Base-by-base conservation (phyloP, 805 yeast species). In the Lipomyces yamadae region DNA sequence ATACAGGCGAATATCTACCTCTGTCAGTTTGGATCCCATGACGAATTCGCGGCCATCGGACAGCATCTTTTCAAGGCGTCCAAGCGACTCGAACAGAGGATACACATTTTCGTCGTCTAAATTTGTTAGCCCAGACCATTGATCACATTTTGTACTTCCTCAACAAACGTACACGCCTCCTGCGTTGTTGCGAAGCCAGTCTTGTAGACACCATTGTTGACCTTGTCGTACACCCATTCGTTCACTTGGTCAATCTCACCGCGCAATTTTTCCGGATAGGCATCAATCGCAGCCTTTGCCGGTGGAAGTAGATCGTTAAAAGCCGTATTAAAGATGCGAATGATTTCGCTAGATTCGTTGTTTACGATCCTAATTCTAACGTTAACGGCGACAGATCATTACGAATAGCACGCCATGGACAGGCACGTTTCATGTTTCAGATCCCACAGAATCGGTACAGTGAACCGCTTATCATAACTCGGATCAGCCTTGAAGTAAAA, bases 371-470 rank as follows among this genome's bases (percentile, higher is more conserved):
- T 68, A 37, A 42, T 15, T 6, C 18, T 3, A 42, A 18, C 4
- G 48, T 42, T 15, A 42, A 24, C 18, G 10, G 48, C 48, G 8
- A n/a, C 48, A 42, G n/a, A 42, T 42, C 48, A 5, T n/a, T 42
- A 2, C 24, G 48, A n/a, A 7, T 15, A 15, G 4, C 18, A 1
- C 24, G 24, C 48, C 4, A n/a, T n/a, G 30, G 32, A 24, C 33
- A 56, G 65, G 32, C 53, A 65, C 1, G 97, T 90, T 65, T 86
- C 79, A 42, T 84, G 83, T 78, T 93, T 88, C 74, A 84, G 88
- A 78, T 94, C 98, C 96, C 97, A 94, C 72, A 94, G 82, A 10
- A 93, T 90, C 1, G 98, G 98, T 52, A 94, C 98, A 0, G 98
- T 93, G 76, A 86, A 90, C 70, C 98, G 83, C 6, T 94, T 97